Evolutionary conservation across 2,329 filamentous ascomycete genomes (phyloP), one percentile per base, ranked within the genome.

Genomic region (Colletotrichum trifolii): DNA sequence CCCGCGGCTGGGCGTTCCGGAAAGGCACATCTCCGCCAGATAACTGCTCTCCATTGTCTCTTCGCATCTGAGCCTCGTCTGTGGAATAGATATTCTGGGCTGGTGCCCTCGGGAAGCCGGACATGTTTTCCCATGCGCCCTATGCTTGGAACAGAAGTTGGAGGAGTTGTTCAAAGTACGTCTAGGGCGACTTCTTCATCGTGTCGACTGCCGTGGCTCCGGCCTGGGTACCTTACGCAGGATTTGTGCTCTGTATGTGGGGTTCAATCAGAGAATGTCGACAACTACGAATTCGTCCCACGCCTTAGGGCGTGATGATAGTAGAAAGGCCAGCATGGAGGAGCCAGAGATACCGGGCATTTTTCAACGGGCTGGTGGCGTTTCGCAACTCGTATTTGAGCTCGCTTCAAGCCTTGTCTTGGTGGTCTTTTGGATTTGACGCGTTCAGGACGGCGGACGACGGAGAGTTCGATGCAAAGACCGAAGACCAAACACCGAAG

Each of bases 301-400:
- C 54, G 54, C 54, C 43, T 36, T 56, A 56, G 54, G 54, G 54
- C 54, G 54, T 48, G 4, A 5, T 25, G 25, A 25, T 25, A 1
- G 25, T 25, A 1, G 25, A 25, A 25, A 25, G 25, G 3, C 25
- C 25, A 25, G 25, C 25, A 25, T 25, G 25, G 25, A 25, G 5
- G 25, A 5, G 4, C 25, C 25, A 25, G 25, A 25, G 4, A 25
- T 25, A 4, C 3, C 4, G 1, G 25, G 4, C 25, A 25, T 25
- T 4, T 25, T 25, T 4, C 25, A 5, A 25, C 25, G 25, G 4
- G 3, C 25, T 25, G 25, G 4, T 5, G 25, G 25, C 25, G 4
- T 5, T 25, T 25, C 25, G 25, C 1, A 25, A 25, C 4, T 25
- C 25, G 3, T 25, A 25, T 25, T 5, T 25, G 25, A 25, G 25